phyloP scores from a whole-genome alignment of 129 eudicot genomes.

The Tagetes erecta region DNA sequence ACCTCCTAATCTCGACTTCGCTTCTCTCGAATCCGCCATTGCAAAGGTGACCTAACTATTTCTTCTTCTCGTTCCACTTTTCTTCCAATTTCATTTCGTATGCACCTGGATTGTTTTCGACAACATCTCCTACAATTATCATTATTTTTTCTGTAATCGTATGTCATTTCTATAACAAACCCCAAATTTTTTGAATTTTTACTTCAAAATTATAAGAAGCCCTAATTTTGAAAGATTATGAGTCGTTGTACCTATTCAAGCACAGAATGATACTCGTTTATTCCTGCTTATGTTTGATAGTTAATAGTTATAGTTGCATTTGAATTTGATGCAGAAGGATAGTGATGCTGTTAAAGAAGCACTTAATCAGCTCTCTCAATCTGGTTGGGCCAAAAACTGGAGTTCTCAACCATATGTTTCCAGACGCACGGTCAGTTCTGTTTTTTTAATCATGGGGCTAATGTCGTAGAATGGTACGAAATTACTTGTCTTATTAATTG shows the following conservation, averaged over 20 bases:
- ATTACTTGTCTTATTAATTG: not conserved
- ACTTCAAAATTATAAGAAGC: not conserved
- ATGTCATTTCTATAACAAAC: not conserved
- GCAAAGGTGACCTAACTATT: slow-evolving; percentile 36
- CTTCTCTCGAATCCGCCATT: slow-evolving; percentile 69
- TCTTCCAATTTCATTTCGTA: no score
- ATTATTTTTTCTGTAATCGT: not conserved
- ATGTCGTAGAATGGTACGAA: not conserved
- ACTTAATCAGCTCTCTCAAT: slow-evolving; percentile 75
- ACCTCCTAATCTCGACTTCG: slow-evolving; percentile 57
- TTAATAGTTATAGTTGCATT: not conserved
- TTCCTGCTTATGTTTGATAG: slow-evolving; percentile 4
- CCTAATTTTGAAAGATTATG: not conserved
- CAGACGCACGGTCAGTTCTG: slow-evolving; percentile 78
- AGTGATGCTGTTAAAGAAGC: slow-evolving; percentile 93
- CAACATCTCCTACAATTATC: not conserved
- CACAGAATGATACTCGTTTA: no score
- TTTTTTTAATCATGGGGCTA: slow-evolving; percentile 13
- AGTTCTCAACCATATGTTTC: slow-evolving; percentile 95
- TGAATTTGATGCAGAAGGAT: slow-evolving; percentile 65
- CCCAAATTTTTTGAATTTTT: not conserved
- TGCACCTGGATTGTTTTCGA: no score
- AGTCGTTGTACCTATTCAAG: no score
- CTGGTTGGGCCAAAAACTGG: slow-evolving; percentile 97
- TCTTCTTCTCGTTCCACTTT: not conserved